Evolutionary conservation across 805 yeast species (phyloP).

Genomic region (Kuraishia piskuri): DNA sequence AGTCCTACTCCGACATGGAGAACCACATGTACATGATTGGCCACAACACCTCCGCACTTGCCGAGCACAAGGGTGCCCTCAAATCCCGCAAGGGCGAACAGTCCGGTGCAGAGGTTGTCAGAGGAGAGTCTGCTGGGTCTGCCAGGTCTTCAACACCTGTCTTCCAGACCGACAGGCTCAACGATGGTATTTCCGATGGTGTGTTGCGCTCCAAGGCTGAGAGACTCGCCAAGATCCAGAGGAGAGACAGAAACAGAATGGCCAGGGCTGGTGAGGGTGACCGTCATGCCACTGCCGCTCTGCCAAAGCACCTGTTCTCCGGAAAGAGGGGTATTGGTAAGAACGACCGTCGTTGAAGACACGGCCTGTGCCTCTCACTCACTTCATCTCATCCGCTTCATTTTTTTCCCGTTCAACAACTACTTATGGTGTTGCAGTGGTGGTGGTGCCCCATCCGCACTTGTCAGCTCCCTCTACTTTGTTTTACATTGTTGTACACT

Average conservation of each 20-base stretch:
- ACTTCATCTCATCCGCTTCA: constrained; percentile 1
- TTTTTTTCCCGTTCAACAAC: not conserved
- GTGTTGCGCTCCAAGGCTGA: constrained; percentile 77
- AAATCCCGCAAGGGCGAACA: constrained; percentile 20
- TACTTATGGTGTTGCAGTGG: not conserved
- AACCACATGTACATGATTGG: constrained; percentile 85
- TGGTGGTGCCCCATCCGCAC: not conserved
- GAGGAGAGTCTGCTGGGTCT: constrained; percentile 31
- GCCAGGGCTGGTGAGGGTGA: constrained; percentile 97
- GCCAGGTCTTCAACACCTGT: constrained; percentile 38
- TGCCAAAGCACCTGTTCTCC: constrained; percentile 90
- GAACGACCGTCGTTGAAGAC: constrained; percentile 69
- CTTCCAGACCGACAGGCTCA: constrained; percentile 69
- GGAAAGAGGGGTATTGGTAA: constrained; percentile 97
- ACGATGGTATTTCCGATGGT: constrained; percentile 81
- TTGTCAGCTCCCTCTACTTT: no score
- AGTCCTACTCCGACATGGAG: constrained; percentile 73
- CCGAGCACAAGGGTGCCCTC: constrained; percentile 35
- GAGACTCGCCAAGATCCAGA: constrained; percentile 78
- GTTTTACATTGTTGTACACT: not conserved
- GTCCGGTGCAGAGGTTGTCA: constrained; percentile 77
- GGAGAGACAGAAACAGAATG: constrained; percentile 86
- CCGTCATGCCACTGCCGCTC: constrained; percentile 74
- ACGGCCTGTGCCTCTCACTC: not conserved
- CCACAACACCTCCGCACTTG: constrained; percentile 68